These are phyloP conservation scores for Aulographum hederae DNA, from an alignment of 2,329 filamentous ascomycete species.

Conservation along the genomic window DNA sequence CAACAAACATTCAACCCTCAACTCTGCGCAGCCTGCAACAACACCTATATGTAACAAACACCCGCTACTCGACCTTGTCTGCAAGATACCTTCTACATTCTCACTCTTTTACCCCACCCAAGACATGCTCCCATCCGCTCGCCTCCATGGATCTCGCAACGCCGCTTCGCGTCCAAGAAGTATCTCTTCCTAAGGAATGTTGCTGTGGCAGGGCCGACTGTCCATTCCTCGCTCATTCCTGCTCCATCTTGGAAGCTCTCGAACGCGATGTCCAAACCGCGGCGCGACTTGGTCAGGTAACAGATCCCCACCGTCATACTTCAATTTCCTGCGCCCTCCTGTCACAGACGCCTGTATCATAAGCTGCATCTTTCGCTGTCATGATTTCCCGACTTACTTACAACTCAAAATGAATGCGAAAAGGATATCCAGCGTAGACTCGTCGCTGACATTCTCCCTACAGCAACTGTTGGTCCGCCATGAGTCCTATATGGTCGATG, in stretches of 20 bases:
- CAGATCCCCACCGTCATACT: constrained; percentile 18
- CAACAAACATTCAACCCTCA: too few species aligned
- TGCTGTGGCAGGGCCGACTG: not conserved
- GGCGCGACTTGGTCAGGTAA: constrained; percentile 79
- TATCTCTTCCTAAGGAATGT: too few species aligned
- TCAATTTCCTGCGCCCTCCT: constrained; percentile 5
- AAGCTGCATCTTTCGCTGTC: not conserved
- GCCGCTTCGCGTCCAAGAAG: too few species aligned
- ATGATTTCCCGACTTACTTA: constrained; percentile 8
- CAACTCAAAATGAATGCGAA: too few species aligned
- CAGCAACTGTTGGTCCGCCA: constrained; percentile 85
- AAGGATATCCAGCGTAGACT: too few species aligned
- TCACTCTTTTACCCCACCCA: too few species aligned
- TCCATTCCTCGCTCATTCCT: constrained; percentile 42
- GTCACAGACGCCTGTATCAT: constrained; percentile 1
- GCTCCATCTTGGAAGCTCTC: constrained; percentile 55
- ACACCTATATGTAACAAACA: too few species aligned
- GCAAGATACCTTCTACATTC: too few species aligned
- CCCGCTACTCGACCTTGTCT: too few species aligned
- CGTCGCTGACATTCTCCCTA: constrained; percentile 52
- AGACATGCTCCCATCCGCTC: too few species aligned
- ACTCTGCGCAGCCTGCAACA: too few species aligned
- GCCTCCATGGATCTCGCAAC: too few species aligned
- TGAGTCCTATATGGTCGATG: constrained; percentile 86
- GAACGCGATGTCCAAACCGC: constrained; percentile 80